A percentile compares a stretch with the other conserved stretches of the same genome.
phyloP scores from a whole-genome alignment of 1,284 basidiomycete species.

The Trichosporon sp. region DNA sequence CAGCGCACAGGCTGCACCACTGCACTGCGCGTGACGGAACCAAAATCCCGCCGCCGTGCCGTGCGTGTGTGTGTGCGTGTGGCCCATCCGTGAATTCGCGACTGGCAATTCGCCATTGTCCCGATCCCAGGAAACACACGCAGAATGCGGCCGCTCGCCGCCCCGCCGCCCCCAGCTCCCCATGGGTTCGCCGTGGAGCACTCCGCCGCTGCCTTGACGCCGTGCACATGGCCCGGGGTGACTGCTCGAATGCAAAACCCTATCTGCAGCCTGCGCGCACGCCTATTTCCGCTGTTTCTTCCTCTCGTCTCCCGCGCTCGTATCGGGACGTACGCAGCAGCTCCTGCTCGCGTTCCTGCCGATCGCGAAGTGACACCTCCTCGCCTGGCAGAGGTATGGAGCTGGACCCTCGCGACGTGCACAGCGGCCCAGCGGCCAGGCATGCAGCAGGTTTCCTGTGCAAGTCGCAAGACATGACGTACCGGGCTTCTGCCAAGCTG shows the following conservation, averaged over 20 bases:
- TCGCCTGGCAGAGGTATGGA: neutral
- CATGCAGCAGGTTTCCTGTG: neutral
- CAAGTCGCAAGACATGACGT: neutral
- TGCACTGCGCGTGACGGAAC: neutral
- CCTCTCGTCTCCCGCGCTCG: neutral
- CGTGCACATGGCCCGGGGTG: neutral
- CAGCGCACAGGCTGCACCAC: neutral
- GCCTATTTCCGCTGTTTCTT: neutral
- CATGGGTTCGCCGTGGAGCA: conserved; percentile 3
- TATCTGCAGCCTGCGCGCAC: neutral
- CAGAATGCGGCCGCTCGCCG: neutral
- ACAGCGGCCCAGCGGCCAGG: neutral
- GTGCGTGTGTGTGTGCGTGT: neutral
- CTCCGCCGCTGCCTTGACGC: neutral
- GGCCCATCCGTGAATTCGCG: neutral
- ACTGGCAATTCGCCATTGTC: neutral
- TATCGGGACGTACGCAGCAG: neutral
- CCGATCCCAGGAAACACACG: neutral
- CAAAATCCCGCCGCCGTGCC: neutral
- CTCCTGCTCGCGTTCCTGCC: neutral
- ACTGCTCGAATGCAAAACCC: neutral
- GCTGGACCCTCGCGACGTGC: neutral
- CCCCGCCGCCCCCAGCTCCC: neutral
- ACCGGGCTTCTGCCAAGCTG: too few relatives aligned
- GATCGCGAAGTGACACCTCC: neutral